These are phyloP conservation scores for Monilinia aucupariae DNA, from an alignment of 2,329 filamentous ascomycete genomes.

Conservation along the genomic window DNA sequence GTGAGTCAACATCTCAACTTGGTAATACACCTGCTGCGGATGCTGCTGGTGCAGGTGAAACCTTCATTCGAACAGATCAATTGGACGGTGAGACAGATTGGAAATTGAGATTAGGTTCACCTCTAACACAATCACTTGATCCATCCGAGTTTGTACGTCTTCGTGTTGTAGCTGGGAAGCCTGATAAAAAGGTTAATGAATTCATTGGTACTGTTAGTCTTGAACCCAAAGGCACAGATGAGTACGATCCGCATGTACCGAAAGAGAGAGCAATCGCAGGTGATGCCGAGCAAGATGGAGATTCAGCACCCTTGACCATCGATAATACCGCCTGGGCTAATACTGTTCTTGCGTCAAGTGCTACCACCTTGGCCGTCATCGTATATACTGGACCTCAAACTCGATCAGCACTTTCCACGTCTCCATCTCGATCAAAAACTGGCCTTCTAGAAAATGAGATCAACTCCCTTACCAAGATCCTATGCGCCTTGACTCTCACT, in stretches of 20 bases:
- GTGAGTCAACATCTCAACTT: constrained; percentile 26
- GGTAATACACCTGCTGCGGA: constrained; percentile 32
- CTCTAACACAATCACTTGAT: constrained; percentile 73
- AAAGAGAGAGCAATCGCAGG: constrained; percentile 19
- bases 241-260: constrained; percentile 42
- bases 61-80: constrained; percentile 96
- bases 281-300: constrained; percentile 37
- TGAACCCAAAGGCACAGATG: constrained; percentile 48
- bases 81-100: constrained; percentile 97
- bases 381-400: constrained; percentile 95
- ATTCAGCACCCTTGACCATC: constrained; percentile 73
- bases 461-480: constrained; percentile 92
- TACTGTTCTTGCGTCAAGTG: constrained; percentile 91
- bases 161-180: constrained; percentile 76
- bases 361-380: constrained; percentile 79
- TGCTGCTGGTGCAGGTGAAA: constrained; percentile 57
- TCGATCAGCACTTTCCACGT: constrained; percentile 86
- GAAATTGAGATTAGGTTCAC: constrained; percentile 87
- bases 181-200: constrained; percentile 89
- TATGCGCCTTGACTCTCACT: constrained; percentile 80
- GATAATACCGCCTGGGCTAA: constrained; percentile 99
- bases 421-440: constrained; percentile 86
- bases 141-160: constrained; percentile 65
- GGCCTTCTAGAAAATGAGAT: constrained; percentile 94
- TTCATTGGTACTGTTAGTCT: constrained; percentile 88